Base-by-base conservation (phyloP, 2,329 filamentous ascomycete species). In the Ceratocystis alfenasii region DNA sequence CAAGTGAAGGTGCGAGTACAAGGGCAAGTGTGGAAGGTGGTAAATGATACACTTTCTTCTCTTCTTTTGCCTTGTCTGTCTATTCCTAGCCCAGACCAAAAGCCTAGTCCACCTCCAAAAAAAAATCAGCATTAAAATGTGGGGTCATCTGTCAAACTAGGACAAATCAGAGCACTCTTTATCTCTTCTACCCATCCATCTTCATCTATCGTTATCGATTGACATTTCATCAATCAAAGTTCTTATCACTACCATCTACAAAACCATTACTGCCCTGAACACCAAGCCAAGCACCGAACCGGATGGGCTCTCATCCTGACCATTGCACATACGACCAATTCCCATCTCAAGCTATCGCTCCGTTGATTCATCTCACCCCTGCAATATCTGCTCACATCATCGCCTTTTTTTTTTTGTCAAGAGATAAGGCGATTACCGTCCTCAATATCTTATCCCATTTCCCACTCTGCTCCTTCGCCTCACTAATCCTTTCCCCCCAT, bases 121-220 rank as follows among this genome's bases (percentile, higher is more conserved):
- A 63, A 63, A 63, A 63, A 63, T 60, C 55, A 59, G 55, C 28
- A 59, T 30, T 59, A 59, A 57, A 59, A 59, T 59, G 55, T 59
- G 55, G 55, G n/a, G 55, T 41, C 15, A 59, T 36, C 30, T 59
- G 28, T 36, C 55, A 59, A 59, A 25, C 55, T 36, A 10, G 28
- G 17, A 63, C 57, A 46, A 59, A 66, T 46, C 48, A 53, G 48
- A 53, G 48, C 48, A 28, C 20, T 53, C 15, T 57, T 55, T 64
- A 61, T 59, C 41, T 59, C 36, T 12, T 15, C 53, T 36, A 57
- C 41, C 65, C 5, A 30, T 59, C 55, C 25, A 6, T 59, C 55
- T 33, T 22, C 55, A 59, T 53, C 62, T 67, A 63, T 60, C 30
- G 62, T 64, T 64, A 64, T 50, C 48, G 62, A 55, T 64, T 64